Base-by-base conservation (phyloP, 805 yeast species). In the Saccharomycopsis olivae region DNA sequence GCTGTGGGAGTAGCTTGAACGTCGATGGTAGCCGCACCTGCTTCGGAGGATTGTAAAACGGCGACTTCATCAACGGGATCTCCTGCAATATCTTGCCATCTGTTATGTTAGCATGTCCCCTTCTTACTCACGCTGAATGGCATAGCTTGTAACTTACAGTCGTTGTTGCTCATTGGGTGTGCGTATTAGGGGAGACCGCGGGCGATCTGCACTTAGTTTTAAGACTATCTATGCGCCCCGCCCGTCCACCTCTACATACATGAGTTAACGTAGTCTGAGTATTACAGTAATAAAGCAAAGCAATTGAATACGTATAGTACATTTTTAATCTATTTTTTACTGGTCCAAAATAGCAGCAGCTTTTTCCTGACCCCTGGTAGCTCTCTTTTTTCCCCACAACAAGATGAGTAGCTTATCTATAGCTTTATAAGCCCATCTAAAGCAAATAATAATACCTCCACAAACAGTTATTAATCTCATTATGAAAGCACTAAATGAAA, bases 371-470 rank as follows among this genome's bases (percentile, higher is more conserved):
- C 39, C 44, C 28, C 44, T 50, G 4, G 48, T 43, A 1, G 59
- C 60, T 35, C 25, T 71, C 53, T 65, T 75, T 48, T 73, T 73
- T 13, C 94, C 94, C 51, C 75, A 68, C 0, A 66, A 32, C 2
- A 67, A n/a, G 5, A 64, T 52, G 27, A 80, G 52, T n/a, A 69
- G 30, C 49, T 66, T 68, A 49, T 83, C 94, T 18, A 68, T 53
- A 3, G 69, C 55, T 49, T 70, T 68, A 57, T 73, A 82, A 2
- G 68, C 30, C 76, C 87, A 85, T 14, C 78, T 71, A 0, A 79
- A 79, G 30, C 75, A 61, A 18, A 86, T 75, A 41, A 83, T 64
- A 11, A 86, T 59, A 10, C 96, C 96, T 11, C 96, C 95, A 16
- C 78, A 54, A 11, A 89, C 79, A 2, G 95, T 88, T 5, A 81